Conservation (phyloP, 192 early-diverging fungal genomes). For the Podochytrium sp. region DNA sequence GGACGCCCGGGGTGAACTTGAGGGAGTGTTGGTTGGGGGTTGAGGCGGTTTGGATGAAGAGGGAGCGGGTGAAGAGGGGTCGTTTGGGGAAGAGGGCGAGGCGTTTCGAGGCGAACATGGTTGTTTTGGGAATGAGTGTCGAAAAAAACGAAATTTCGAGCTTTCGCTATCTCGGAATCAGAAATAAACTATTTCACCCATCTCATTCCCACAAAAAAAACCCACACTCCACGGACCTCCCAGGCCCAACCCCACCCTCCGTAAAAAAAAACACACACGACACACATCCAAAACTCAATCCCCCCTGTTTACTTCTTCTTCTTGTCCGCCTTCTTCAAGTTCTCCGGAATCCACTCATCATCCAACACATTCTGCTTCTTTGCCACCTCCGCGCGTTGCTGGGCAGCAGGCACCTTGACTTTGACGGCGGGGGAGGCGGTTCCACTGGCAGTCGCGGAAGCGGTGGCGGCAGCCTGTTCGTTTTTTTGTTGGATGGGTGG, state of each 20-base stretch:
- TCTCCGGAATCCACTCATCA: slow-evolving; percentile 38
- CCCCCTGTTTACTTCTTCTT: slow-evolving; percentile 25
- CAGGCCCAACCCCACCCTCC: no score
- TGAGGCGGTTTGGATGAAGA: slow-evolving; percentile 73
- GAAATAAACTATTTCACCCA: no score
- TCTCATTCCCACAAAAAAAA: no score
- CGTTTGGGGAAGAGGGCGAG: no score
- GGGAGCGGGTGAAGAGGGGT: no score
- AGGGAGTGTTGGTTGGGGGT: slow-evolving; percentile 96
- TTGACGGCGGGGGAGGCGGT: slow-evolving; percentile 16
- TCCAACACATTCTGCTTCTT: slow-evolving; percentile 34
- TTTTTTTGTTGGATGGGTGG: background rate
- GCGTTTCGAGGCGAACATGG: no score
- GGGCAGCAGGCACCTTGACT: slow-evolving; percentile 15
- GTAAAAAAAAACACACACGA: no score
- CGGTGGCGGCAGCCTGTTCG: background rate
- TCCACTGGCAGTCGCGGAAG: background rate
- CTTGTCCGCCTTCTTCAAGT: slow-evolving; percentile 29
- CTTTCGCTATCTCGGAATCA: no score
- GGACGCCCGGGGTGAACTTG: slow-evolving; percentile 94
- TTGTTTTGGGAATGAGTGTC: no score
- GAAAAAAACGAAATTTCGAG: no score
- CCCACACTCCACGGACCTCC: no score
- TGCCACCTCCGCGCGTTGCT: slow-evolving; percentile 27
- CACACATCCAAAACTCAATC: background rate